Percentiles rank a stretch among this genome's conserved stretches.
Conservation (phyloP, 2,329 filamentous ascomycete genomes). For the Diplodia scrobiculata region DNA sequence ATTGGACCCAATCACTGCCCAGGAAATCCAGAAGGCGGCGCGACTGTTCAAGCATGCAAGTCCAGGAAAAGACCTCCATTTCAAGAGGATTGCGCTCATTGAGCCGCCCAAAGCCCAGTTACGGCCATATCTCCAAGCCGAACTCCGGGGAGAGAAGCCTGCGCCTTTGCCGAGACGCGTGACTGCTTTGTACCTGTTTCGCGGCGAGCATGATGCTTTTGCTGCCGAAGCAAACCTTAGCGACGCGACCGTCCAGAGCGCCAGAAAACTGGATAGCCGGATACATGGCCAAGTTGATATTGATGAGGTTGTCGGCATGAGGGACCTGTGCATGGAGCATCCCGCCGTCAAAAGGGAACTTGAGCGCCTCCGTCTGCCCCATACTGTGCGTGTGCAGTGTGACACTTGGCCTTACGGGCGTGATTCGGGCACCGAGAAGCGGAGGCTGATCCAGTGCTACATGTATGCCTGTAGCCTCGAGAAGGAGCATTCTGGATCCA, state of each 20-base stretch:
- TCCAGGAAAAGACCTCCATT: neutral
- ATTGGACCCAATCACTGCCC: conserved; percentile 5
- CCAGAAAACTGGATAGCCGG: conserved; percentile 49
- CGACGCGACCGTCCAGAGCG: conserved; percentile 32
- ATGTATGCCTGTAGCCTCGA: conserved; percentile 45
- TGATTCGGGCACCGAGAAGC: neutral
- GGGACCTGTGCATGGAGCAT: conserved; percentile 16
- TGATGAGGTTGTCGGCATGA: conserved; percentile 52
- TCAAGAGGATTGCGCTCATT: conserved; percentile 48
- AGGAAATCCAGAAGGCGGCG: neutral
- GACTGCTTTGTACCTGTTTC: conserved; percentile 47
- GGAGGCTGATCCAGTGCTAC: conserved; percentile 38
- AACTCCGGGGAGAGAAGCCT: conserved; percentile 41
- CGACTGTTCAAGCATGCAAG: conserved; percentile 1
- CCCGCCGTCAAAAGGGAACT: conserved; percentile 17
- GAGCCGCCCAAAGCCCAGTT: conserved; percentile 57
- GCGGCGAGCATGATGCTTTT: conserved; percentile 41
- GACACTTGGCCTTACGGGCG: conserved; percentile 12
- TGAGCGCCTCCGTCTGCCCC: neutral
- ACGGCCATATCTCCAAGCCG: conserved; percentile 50
- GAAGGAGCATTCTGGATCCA: conserved; percentile 50
- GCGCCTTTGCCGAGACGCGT: conserved; percentile 40
- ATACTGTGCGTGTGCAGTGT: neutral
- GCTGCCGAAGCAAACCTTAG: conserved; percentile 40
- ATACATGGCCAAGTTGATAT: conserved; percentile 54